Percentiles rank a stretch among this genome's conserved stretches.
Evolutionary conservation across 352 stramenopile species (phyloP).

Genomic region (Globisporangium lucens): DNA sequence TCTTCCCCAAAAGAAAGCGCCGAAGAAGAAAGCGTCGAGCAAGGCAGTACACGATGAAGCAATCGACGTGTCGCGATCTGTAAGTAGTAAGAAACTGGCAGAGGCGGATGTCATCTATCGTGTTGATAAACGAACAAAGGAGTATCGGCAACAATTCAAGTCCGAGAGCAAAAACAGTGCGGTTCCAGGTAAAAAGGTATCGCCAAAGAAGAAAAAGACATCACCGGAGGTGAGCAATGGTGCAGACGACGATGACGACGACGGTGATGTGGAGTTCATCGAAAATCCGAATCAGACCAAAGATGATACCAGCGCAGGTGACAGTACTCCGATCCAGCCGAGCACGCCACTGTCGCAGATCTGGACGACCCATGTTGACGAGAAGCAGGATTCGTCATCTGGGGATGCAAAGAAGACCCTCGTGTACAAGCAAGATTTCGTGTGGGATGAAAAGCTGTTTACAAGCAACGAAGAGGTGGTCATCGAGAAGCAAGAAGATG

Average conservation of each 20-base stretch:
- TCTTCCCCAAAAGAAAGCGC: conserved; percentile 11
- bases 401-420: conserved; percentile 17
- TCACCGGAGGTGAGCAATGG: conserved; percentile 5
- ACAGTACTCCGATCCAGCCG: neutral
- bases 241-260: conserved; percentile 12
- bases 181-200: conserved; percentile 1
- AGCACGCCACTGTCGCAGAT: conserved; percentile 47
- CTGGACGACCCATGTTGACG: conserved; percentile 39
- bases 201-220: conserved; percentile 14
- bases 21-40: conserved; percentile 2
- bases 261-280: conserved; percentile 20
- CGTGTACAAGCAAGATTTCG: conserved; percentile 65
- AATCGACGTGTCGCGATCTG: neutral
- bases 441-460: conserved; percentile 71
- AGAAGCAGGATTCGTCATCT: conserved; percentile 7
- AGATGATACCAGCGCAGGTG: neutral
- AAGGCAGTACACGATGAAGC: conserved; percentile 4
- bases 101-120: conserved; percentile 4
- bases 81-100: neutral
- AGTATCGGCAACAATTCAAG: neutral
- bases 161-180: neutral
- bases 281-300: neutral
- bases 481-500: neutral
- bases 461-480: conserved; percentile 23
- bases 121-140: conserved; percentile 10